A percentile compares a stretch with the other conserved stretches of the same genome.
phyloP scores from a whole-genome alignment of 345 rosid genomes.

The Mallotus nudiflorus region DNA sequence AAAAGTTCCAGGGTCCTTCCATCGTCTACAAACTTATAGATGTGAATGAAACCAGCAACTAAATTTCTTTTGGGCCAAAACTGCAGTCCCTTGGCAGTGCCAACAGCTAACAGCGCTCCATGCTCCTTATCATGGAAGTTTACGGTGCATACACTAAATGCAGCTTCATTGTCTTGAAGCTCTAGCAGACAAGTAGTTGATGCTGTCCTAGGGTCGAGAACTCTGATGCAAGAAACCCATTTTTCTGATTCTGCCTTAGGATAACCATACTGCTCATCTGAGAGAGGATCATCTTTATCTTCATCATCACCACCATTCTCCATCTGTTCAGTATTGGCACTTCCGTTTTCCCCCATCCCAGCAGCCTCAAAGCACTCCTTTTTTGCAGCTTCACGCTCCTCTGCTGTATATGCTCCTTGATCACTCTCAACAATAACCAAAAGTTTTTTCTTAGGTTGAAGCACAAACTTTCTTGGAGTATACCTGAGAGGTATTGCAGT shows the following conservation, averaged over 20 bases:
- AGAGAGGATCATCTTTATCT: conserved; percentile 77
- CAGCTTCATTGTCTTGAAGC: conserved; percentile 98
- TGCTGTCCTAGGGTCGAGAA: conserved; percentile 83
- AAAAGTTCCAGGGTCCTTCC: conserved; percentile 83
- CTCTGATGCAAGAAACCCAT: conserved; percentile 98
- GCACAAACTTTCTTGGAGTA: conserved; percentile 91
- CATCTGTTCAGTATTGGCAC: conserved; percentile 58
- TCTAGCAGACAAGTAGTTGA: conserved; percentile 86
- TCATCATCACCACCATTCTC: conserved; percentile 89
- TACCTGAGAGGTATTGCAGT: conserved; percentile 88
- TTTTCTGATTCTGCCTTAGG: conserved; percentile 90
- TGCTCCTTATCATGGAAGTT: conserved; percentile 96
- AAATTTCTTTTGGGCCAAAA: conserved; percentile 79
- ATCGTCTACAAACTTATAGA: conserved; percentile 88
- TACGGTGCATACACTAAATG: conserved; percentile 85
- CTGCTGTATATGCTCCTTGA: conserved; percentile 93
- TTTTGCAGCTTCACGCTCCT: conserved; percentile 93
- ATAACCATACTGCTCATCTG: conserved; percentile 97
- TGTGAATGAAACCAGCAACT: conserved; percentile 79
- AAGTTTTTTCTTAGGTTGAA: conserved; percentile 75
- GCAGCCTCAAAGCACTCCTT: conserved; percentile 87
- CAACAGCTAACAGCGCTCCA: conserved; percentile 91
- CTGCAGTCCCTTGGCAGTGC: conserved; percentile 88
- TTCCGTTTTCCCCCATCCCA: conserved; percentile 81
- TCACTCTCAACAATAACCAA: conserved; percentile 89